These are phyloP conservation scores for Cicer yamashitae DNA, from an alignment of 306 rosid species.

Conservation along the genomic window DNA sequence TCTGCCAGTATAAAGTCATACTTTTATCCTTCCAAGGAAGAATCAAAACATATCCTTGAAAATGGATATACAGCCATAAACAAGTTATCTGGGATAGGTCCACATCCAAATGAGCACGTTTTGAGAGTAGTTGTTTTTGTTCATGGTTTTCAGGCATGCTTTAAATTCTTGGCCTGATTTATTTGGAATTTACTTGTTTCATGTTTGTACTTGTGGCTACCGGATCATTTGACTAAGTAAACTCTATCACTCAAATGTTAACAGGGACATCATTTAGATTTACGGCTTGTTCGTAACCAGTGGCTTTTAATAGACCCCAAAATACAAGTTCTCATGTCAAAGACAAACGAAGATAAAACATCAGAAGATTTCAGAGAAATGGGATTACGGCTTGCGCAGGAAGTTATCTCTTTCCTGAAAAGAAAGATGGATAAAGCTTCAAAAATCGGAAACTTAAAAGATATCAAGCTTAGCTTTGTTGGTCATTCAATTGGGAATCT, in stretches of 20 bases:
- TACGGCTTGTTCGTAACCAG: conserved; percentile 92
- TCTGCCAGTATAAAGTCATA: conserved; percentile 63
- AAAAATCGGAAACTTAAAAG: conserved; percentile 61
- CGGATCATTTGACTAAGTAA: conserved; percentile 22
- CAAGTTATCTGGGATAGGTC: conserved; percentile 50
- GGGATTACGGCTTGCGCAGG: conserved; percentile 94
- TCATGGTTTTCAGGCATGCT: conserved; percentile 96
- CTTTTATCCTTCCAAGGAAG: conserved; percentile 58
- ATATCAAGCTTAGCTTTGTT: conserved; percentile 87
- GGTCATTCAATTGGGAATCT: conserved; percentile 98
- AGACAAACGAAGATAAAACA: conserved; percentile 86
- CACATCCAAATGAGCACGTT: conserved; percentile 57
- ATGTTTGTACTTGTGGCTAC: too few species aligned
- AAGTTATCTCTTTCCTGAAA: conserved; percentile 78
- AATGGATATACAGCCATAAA: conserved; percentile 52
- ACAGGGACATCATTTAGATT: conserved; percentile 97
- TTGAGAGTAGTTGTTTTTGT: conserved; percentile 85
- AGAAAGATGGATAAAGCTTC: conserved; percentile 85
- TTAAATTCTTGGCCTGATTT: conserved; percentile 33
- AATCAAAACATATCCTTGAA: conserved; percentile 48
- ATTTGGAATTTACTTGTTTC: too few species aligned
- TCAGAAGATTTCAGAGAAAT: conserved; percentile 93
- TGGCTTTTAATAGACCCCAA: conserved; percentile 97
- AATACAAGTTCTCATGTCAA: conserved; percentile 89
- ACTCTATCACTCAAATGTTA: conserved; percentile 33